Evolutionary conservation across 169 alveolate genomes (phyloP).

Genomic region (Plasmodium billcollinsi): DNA sequence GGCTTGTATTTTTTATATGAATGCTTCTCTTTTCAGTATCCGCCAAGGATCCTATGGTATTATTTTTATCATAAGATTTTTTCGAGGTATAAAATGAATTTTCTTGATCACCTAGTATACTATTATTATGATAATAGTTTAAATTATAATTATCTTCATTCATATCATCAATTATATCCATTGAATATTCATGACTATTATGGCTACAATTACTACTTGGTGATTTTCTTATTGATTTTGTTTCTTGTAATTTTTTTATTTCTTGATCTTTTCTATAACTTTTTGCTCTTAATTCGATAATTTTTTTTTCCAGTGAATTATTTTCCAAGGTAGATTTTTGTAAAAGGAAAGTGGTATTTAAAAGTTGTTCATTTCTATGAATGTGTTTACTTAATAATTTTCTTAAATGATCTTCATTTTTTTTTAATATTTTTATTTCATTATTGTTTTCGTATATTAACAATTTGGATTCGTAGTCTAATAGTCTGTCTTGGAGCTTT

Average conservation of each 20-base stretch:
- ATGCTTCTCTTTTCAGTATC: slow-evolving; percentile 2
- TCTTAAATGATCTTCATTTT: slow-evolving; percentile 50
- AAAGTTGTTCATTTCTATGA: slow-evolving; percentile 54
- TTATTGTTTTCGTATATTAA: slow-evolving; percentile 61
- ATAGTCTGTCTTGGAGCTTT: slow-evolving; percentile 40
- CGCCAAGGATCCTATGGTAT: neutral
- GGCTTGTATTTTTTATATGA: neutral
- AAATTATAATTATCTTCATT: neutral
- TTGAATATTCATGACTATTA: neutral
- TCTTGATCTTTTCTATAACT: slow-evolving; percentile 68
- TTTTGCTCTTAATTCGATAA: slow-evolving; percentile 50
- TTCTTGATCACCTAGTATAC: neutral
- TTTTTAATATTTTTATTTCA: slow-evolving; percentile 55
- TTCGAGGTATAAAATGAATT: neutral
- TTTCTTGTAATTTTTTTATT: slow-evolving; percentile 60
- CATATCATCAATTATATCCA: neutral
- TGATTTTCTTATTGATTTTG: slow-evolving; percentile 20
- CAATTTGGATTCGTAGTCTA: slow-evolving; percentile 64
- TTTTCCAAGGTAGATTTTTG: slow-evolving; percentile 70
- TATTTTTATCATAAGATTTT: slow-evolving; percentile 40
- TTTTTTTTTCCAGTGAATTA: slow-evolving; percentile 45
- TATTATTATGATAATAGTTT: neutral
- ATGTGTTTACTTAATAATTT: slow-evolving; percentile 53
- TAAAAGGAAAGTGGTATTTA: slow-evolving; percentile 45
- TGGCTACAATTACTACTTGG: slow-evolving; percentile 7